These are phyloP conservation scores for Spiraea crenata DNA, from an alignment of 331 rosid species.

Conservation along the genomic window DNA sequence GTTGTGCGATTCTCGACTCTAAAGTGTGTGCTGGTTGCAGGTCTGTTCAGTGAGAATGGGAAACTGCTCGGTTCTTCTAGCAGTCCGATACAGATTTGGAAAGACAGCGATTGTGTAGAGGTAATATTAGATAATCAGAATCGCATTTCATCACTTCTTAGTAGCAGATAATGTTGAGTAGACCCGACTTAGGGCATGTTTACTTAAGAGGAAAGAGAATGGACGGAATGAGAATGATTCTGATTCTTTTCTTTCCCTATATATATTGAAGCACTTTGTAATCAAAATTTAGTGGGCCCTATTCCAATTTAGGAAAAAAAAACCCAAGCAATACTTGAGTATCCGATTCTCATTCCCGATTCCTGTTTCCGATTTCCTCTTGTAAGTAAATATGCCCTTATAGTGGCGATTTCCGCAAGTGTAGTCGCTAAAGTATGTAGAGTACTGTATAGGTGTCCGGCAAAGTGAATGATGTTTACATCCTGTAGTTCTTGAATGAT, in stretches of 20 bases:
- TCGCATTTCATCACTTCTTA: constrained; percentile 13
- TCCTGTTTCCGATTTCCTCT: too few species aligned
- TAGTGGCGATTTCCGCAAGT: not conserved
- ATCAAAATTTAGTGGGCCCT: too few species aligned
- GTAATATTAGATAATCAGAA: constrained; percentile 30
- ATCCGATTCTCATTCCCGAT: too few species aligned
- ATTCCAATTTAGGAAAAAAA: too few species aligned
- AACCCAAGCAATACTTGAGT: too few species aligned
- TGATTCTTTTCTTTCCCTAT: too few species aligned
- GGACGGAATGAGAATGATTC: too few species aligned
- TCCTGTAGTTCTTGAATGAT: constrained; percentile 20
- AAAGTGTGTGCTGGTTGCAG: constrained; percentile 33
- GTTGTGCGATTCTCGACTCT: not conserved
- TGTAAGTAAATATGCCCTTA: too few species aligned
- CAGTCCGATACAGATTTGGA: constrained; percentile 96
- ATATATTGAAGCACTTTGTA: too few species aligned
- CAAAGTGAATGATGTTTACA: not conserved
- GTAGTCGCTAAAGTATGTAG: not conserved
- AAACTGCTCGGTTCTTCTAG: constrained; percentile 91
- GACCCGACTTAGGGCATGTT: too few species aligned
- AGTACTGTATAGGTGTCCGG: not conserved
- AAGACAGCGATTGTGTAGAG: constrained; percentile 71
- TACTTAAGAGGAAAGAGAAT: too few species aligned
- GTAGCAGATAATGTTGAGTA: not conserved
- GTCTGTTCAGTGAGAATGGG: constrained; percentile 77